phyloP scores from a whole-genome alignment of 2,329 filamentous ascomycete species.

The Ceratocystiopsis sp. region DNA sequence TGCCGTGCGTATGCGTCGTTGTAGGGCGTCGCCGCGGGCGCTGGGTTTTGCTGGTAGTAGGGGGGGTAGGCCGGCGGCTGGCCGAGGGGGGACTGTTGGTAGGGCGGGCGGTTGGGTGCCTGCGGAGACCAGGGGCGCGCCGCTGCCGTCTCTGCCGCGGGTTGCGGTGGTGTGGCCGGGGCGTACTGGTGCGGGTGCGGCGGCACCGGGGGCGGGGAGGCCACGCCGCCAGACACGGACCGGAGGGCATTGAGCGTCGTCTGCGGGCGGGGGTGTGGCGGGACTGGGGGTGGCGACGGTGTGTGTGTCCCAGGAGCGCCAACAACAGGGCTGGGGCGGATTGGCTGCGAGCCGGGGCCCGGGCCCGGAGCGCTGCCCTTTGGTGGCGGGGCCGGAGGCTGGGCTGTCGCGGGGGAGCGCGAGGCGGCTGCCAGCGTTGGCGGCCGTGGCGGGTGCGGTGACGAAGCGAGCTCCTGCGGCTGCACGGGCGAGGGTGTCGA shows the following conservation, averaged over 20 bases:
- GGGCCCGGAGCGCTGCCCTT: slow-evolving; percentile 21
- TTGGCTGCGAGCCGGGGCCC: no score
- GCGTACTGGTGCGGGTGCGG: no score
- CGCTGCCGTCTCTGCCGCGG: no score
- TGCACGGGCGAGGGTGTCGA: slow-evolving; percentile 40
- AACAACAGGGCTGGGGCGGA: no score
- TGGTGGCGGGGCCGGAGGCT: slow-evolving; percentile 35
- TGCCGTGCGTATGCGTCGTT: not conserved
- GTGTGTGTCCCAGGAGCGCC: not conserved
- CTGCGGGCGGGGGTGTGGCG: slow-evolving; percentile 4
- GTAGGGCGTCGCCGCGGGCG: slow-evolving; percentile 6
- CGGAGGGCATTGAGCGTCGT: not conserved
- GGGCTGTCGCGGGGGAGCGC: slow-evolving; percentile 8
- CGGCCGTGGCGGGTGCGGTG: not conserved
- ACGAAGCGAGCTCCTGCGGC: slow-evolving; percentile 41
- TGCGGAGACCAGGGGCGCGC: not conserved
- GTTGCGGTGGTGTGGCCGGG: no score
- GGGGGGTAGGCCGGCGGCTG: slow-evolving; percentile 6
- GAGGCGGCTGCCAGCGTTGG: not conserved
- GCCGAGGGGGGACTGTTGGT: slow-evolving; percentile 10
- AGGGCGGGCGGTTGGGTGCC: slow-evolving; percentile 7
- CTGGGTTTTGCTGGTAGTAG: slow-evolving; percentile 8
- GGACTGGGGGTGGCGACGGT: slow-evolving; percentile 6
- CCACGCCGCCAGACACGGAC: not conserved
- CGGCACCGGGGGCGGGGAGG: slow-evolving; percentile 1